Base-by-base conservation (phyloP, 176 grass and related monocot species). In the Alopecurus myosuroides region DNA sequence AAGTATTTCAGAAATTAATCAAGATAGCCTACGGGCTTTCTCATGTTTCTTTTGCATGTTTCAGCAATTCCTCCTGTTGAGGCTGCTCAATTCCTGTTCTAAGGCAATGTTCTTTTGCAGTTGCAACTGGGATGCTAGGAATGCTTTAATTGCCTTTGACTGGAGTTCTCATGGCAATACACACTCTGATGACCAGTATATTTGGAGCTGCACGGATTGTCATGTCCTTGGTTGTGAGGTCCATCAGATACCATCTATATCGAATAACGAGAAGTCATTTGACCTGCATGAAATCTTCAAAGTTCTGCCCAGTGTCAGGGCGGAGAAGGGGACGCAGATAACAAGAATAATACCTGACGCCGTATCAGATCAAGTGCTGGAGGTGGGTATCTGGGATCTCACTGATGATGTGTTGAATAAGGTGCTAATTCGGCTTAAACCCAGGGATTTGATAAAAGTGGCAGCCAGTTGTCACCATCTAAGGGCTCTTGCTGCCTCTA, bases 261-360 rank as follows among this genome's bases (percentile, higher is more conserved):
- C 80, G 15, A 70, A 81, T 79, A 94, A 92, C 2, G 77, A 79
- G 36, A 92, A 87, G 76, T 23, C 71, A 62, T 98, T 94, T 87
- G 96, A 98, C 63, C 85, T 98, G 85, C 91, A 95, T 65, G 93
- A 93, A 88, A 94, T 98, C 63, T 98, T 98, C 57, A 88, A 95
- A 87, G 86, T 52, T 49, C 91, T 98, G 30, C 96, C 96, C 68
- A 79, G 87, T 81, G 82, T 98, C 83, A 91, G 55, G 34, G 78
- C 80, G 49, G 96, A 90, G 53, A 93, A 83, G 77, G 88, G 84
- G 82, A 84, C 80, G 53, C 52, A 78, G 34, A 58, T 77, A 52
- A 87, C 69, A 85, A 93, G 85, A 86, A 84, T 94, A 74, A 84
- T 28, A 72, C 91, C 96, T 45, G 85, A 88, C 68, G 70, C 49